Evolutionary conservation across 176 grass and related monocot species (phyloP).

Genomic region (Aegilops tauschii): DNA sequence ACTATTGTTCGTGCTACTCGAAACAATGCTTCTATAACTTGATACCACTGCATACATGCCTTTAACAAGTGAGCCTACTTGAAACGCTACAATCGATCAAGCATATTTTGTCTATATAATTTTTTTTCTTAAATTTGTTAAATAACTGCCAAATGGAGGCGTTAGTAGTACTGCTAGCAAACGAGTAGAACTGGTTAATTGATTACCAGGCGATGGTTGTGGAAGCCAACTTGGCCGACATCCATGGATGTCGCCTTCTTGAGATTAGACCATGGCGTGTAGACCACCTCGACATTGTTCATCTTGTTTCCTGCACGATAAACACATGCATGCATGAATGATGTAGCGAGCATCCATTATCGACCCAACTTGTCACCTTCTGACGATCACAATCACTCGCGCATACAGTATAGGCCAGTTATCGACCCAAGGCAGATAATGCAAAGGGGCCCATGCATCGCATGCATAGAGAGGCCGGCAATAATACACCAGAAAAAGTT

Average conservation of each 20-base stretch:
- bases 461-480: conserved; percentile 5
- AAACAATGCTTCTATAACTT: conserved; percentile 8
- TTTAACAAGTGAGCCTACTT: conserved; percentile 12
- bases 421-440: conserved; percentile 15
- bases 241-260: conserved; percentile 95
- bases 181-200: neutral
- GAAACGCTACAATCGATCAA: neutral
- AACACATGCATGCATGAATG: conserved; percentile 28
- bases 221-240: conserved; percentile 99
- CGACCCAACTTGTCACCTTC: conserved; percentile 2
- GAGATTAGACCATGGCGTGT: conserved; percentile 97
- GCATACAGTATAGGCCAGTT: neutral
- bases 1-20: neutral
- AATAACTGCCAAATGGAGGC: neutral
- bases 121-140: neutral
- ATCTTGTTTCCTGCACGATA: conserved; percentile 89
- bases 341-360: neutral
- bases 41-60: neutral
- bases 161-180: neutral
- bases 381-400: conserved; percentile 27
- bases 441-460: conserved; percentile 11
- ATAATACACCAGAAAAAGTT: conserved; percentile 31
- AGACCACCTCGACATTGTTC: conserved; percentile 87
- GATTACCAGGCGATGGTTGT: conserved; percentile 68
- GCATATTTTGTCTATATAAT: neutral